These are phyloP conservation scores for Gastrolobium villosum DNA, from an alignment of 306 rosid species.

Conservation along the genomic window DNA sequence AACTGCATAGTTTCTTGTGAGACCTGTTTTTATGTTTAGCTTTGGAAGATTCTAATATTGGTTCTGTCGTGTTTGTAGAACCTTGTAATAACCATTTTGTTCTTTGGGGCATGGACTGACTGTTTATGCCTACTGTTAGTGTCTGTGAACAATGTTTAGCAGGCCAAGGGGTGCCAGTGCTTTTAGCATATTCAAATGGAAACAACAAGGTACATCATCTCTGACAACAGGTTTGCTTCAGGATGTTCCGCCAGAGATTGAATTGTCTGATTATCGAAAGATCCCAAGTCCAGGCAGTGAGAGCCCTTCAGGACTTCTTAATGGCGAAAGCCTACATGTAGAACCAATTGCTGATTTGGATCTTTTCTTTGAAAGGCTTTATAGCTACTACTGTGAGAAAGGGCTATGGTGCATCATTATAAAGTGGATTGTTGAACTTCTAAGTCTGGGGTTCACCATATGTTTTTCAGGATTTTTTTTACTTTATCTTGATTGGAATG, in stretches of 20 bases:
- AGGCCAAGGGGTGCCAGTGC: conserved; percentile 59
- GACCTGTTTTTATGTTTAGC: conserved; percentile 5
- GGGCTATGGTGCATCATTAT: conserved; percentile 93
- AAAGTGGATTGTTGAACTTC: conserved; percentile 95
- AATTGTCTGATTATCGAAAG: conserved; percentile 73
- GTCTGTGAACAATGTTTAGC: conserved; percentile 84
- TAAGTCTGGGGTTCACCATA: conserved; percentile 86
- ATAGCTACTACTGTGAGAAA: conserved; percentile 87
- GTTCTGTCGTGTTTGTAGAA: conserved; percentile 45
- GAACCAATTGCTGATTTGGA: conserved; percentile 94
- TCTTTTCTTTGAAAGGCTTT: conserved; percentile 92
- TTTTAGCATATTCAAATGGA: conserved; percentile 67
- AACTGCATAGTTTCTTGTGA: not conserved
- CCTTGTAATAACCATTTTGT: conserved; percentile 46
- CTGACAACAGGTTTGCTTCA: conserved; percentile 65
- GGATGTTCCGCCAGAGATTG: conserved; percentile 76
- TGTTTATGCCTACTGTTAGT: conserved; percentile 57
- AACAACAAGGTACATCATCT: conserved; percentile 66
- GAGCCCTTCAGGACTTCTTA: conserved; percentile 90
- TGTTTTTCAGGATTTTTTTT: conserved; percentile 91
- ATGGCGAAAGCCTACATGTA: conserved; percentile 76
- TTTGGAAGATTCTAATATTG: conserved; percentile 44
- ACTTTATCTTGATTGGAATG: conserved; percentile 91
- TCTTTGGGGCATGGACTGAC: conserved; percentile 72
- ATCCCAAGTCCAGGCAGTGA: conserved; percentile 79